Evolutionary conservation across 805 yeast species (phyloP), one percentile per base, ranked within the genome.

Genomic region (Spathaspora girioi): DNA sequence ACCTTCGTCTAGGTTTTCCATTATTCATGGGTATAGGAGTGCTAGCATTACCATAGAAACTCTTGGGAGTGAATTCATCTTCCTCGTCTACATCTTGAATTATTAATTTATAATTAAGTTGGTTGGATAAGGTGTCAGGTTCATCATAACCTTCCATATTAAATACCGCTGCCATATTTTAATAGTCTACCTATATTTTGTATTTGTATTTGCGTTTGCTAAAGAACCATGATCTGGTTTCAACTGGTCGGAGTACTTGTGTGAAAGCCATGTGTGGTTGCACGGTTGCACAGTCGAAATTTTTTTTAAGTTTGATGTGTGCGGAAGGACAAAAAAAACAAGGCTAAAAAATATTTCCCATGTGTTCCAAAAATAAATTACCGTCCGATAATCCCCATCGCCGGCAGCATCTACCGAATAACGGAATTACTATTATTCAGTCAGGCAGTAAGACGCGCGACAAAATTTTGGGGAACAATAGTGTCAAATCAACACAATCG

Each of bases 71-170:
- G n/a, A n/a, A 12, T 1, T 26, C 38, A 15, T 49, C 46, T 20
- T 48, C 50, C 5, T 23, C 47, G n/a, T 51, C 47, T 18, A 19
- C 27, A 1, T 50, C 49, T 20, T 35, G 38, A 9, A 11, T 35
- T 10, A 43, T 43, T 42, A 43, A 31, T 32, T 26, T 38, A 31
- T 19, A 49, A 18, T 19, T 49, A 29, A 31, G 38, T 18, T 38
- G n/a, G 8, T 50, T 42, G 31, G 38, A 15, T 1, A 35, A 38
- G 31, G 20, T 38, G 3, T 50, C 52, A 5, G 51, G 54, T 29
- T 55, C 63, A 53, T 60, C 66, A 47, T 65, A 65, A 55, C 66
- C 75, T 45, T 70, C 75, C 75, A 70, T 70, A 43, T 59, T 54
- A 50, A 70, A 70, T 14, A 70, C 63, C 38, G 62, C 72, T 15